Percentiles rank a stretch among this genome's conserved stretches.
These are phyloP conservation scores for Hyphodiscus sp. DNA, from an alignment of 2,329 filamentous ascomycete genomes.

Conservation along the genomic window DNA sequence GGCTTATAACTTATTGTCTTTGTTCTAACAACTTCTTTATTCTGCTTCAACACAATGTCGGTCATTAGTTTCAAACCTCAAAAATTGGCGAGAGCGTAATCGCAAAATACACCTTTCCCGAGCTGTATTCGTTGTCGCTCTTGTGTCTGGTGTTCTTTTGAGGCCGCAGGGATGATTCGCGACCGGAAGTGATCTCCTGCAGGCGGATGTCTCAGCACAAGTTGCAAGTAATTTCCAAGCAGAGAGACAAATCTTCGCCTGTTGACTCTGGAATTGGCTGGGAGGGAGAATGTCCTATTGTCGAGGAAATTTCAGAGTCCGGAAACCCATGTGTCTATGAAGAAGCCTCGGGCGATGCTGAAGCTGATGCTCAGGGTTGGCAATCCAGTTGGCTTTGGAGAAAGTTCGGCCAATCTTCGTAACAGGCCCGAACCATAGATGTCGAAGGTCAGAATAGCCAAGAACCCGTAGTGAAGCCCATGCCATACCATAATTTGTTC, in stretches of 20 bases:
- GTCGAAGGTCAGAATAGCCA: too few species aligned
- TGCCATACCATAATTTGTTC: too few species aligned
- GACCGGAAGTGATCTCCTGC: background rate
- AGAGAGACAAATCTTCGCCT: background rate
- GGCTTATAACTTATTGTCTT: background rate
- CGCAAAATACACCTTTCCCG: background rate
- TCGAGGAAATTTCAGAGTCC: background rate
- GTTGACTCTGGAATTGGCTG: background rate
- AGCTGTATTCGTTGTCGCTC: slow-evolving; percentile 1
- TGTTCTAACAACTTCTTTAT: background rate
- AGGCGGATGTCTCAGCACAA: background rate
- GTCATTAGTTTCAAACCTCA: background rate
- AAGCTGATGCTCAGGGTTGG: too few species aligned
- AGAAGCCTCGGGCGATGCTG: background rate
- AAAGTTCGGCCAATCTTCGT: too few species aligned
- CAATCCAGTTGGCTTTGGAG: too few species aligned
- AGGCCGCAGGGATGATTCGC: background rate
- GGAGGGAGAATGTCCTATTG: background rate
- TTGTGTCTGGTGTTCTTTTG: background rate
- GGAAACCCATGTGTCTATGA: background rate
- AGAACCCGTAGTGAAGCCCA: too few species aligned
- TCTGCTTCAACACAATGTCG: background rate
- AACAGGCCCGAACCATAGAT: too few species aligned
- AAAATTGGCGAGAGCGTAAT: background rate
- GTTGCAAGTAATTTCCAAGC: background rate